A percentile compares a stretch with the other conserved stretches of the same genome.
Conservation (phyloP, 768 basidiomycete species). For the Gymnopilus junonius region DNA sequence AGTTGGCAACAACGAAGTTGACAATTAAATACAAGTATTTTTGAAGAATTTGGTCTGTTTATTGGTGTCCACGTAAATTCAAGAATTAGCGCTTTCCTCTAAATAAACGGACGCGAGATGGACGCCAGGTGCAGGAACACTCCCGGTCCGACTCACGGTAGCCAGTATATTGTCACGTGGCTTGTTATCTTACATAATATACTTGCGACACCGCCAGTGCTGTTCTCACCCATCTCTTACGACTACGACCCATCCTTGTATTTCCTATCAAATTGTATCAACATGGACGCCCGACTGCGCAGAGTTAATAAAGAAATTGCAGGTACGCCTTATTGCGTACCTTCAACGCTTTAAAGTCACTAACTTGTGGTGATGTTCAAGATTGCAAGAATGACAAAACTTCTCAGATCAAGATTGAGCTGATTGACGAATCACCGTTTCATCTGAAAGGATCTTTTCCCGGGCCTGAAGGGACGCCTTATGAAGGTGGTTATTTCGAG, state of each 20-base stretch:
- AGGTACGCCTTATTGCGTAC: conserved; percentile 48
- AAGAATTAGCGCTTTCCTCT: no score
- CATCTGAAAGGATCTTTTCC: conserved; percentile 92
- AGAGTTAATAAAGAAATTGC: conserved; percentile 94
- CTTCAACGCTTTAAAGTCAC: neutral
- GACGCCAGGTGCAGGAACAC: no score
- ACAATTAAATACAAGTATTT: no score
- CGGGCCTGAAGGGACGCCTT: conserved; percentile 92
- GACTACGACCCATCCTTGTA: conserved; percentile 3
- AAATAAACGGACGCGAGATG: no score
- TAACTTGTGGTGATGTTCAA: conserved; percentile 32
- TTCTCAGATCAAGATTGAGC: conserved; percentile 84
- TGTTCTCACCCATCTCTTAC: neutral
- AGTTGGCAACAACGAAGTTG: no score
- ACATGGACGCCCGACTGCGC: conserved; percentile 87
- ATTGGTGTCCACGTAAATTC: no score
- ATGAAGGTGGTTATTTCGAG: conserved; percentile 89
- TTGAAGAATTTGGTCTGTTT: no score
- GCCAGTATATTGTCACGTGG: neutral
- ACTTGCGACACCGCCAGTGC: neutral
- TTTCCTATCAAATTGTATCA: conserved; percentile 15
- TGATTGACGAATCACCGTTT: conserved; percentile 88
- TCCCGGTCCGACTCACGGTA: no score
- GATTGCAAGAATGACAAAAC: conserved; percentile 97
- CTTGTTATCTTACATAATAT: neutral